Conservation (phyloP, 495 filamentous ascomycete genomes). For the Tetracladium marchalianum region DNA sequence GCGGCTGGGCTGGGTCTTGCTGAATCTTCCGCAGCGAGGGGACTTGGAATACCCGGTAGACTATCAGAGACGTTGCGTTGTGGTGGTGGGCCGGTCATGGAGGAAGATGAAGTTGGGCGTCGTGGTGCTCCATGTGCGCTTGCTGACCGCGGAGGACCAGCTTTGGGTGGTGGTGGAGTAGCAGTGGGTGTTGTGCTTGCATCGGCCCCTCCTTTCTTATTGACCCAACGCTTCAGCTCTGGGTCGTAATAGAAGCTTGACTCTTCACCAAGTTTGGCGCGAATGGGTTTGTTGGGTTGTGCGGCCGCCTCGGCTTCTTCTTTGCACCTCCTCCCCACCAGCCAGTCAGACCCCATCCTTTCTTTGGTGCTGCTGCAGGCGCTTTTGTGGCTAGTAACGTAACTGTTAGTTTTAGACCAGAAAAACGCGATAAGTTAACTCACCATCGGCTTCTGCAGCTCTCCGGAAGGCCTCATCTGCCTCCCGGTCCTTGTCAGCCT, state of each 20-base stretch:
- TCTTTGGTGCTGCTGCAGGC: slow-evolving; percentile 41
- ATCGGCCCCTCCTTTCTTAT: slow-evolving; percentile 73
- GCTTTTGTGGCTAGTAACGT: slow-evolving; percentile 29
- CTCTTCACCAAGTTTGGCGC: slow-evolving; percentile 91
- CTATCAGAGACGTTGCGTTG: neutral
- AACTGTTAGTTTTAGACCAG: slow-evolving; percentile 7
- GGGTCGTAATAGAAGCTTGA: slow-evolving; percentile 90
- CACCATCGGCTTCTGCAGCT: slow-evolving; percentile 79
- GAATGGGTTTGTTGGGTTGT: slow-evolving; percentile 60
- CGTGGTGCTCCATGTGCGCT: slow-evolving; percentile 5
- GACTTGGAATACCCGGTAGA: neutral
- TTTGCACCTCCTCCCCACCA: slow-evolving; percentile 57
- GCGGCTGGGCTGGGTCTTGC: neutral
- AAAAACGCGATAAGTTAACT: slow-evolving; percentile 16
- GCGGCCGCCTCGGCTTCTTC: slow-evolving; percentile 23
- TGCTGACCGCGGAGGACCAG: slow-evolving; percentile 18
- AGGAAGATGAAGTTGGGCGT: slow-evolving; percentile 14
- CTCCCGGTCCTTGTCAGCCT: slow-evolving; percentile 47
- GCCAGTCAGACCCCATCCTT: slow-evolving; percentile 71
- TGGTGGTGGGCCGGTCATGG: slow-evolving; percentile 8
- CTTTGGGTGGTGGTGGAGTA: slow-evolving; percentile 37
- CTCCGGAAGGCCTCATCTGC: slow-evolving; percentile 71
- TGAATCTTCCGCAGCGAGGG: slow-evolving; percentile 10
- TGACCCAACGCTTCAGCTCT: slow-evolving; percentile 93
- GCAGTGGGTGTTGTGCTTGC: slow-evolving; percentile 33